Evolutionary conservation across 331 rosid genomes (phyloP).

Genomic region (Quercus tomentella): DNA sequence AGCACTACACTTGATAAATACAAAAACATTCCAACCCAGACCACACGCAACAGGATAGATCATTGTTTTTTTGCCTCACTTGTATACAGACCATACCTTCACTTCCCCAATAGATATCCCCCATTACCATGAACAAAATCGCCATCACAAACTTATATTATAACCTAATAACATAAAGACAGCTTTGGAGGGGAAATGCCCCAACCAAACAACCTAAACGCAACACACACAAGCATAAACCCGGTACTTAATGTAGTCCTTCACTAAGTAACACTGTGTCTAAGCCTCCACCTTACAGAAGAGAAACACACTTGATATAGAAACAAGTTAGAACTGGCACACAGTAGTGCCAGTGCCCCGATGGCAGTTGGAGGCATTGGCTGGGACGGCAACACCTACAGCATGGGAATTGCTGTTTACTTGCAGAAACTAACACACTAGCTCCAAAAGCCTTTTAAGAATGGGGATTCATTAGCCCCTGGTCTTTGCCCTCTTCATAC

Average conservation of each 20-base stretch:
- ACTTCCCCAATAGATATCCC: slow-evolving; percentile 7
- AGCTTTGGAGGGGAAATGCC: slow-evolving; percentile 16
- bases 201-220: slow-evolving; percentile 13
- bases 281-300: slow-evolving; percentile 15
- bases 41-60: not conserved
- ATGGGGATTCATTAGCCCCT: slow-evolving; percentile 35
- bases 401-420: slow-evolving; percentile 22
- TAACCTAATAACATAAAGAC: not conserved
- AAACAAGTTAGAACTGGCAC: slow-evolving; percentile 36
- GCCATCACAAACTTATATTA: slow-evolving; percentile 13
- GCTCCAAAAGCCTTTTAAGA: slow-evolving; percentile 28
- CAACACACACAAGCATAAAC: slow-evolving; percentile 19
- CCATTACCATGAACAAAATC: slow-evolving; percentile 2
- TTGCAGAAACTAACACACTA: slow-evolving; percentile 26
- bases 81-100: slow-evolving; percentile 11
- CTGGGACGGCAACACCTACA: slow-evolving; percentile 25
- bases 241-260: slow-evolving; percentile 5
- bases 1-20: slow-evolving; percentile 3
- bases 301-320: slow-evolving; percentile 33
- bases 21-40: slow-evolving; percentile 20
- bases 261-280: not conserved
- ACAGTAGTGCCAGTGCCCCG: slow-evolving; percentile 42
- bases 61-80: slow-evolving; percentile 1
- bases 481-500: slow-evolving; percentile 94
- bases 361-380: slow-evolving; percentile 32